Conservation (phyloP, 495 filamentous ascomycete genomes). For the Tetracladium marchalianum region DNA sequence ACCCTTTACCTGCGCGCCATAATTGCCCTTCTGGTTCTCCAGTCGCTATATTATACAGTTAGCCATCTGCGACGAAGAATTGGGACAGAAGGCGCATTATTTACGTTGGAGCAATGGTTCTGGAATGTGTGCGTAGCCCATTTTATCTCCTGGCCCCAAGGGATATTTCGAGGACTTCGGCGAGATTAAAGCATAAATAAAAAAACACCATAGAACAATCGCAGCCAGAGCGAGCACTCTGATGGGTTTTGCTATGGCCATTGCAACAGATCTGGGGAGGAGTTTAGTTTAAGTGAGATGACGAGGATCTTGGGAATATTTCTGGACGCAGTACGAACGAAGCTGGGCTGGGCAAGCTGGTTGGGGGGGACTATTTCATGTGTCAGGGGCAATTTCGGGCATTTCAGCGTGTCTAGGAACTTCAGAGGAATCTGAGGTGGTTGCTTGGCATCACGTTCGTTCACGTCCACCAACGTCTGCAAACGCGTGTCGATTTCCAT, state of each 20-base stretch:
- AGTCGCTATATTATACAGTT: conserved; percentile 44
- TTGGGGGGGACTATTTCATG: no score
- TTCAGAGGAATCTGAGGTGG: no score
- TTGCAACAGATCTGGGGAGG: conserved; percentile 21
- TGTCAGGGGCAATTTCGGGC: no score
- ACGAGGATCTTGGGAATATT: no score
- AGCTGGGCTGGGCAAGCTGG: no score
- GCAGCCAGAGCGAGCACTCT: conserved; percentile 62
- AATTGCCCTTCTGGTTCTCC: conserved; percentile 72
- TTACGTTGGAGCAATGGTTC: conserved; percentile 68
- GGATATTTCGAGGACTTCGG: conserved; percentile 20
- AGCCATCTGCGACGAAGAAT: conserved; percentile 1
- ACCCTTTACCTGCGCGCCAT: conserved; percentile 58
- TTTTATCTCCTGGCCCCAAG: conserved; percentile 23
- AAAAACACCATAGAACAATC: conserved; percentile 60
- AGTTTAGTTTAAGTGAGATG: no score
- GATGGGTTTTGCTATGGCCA: conserved; percentile 77
- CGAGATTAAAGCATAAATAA: conserved; percentile 46
- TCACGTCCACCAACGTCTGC: no score
- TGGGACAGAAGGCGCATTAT: neutral
- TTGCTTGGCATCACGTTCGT: no score
- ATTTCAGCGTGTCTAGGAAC: no score
- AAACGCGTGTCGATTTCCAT: no score
- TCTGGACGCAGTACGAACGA: no score
- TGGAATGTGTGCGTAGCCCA: no score